Evolutionary conservation across 768 basidiomycete species (phyloP).

Genomic region (Amanita rimosa): DNA sequence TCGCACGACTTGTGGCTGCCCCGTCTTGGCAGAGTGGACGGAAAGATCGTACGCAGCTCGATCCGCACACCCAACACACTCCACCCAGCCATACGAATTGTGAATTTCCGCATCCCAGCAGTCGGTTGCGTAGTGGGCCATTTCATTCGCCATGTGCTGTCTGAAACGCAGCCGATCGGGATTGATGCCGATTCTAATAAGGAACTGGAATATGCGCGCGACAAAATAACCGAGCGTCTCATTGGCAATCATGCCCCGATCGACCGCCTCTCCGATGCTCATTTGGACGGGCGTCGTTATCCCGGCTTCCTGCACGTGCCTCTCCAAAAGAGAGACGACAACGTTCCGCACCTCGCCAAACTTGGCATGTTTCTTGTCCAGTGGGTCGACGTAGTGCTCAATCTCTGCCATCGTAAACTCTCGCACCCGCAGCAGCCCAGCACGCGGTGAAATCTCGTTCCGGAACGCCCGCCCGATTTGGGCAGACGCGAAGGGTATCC

Average conservation of each 20-base stretch:
- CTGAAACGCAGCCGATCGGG: slow-evolving; percentile 78
- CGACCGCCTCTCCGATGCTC: slow-evolving; percentile 84
- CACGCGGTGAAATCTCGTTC: slow-evolving; percentile 96
- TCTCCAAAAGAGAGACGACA: slow-evolving; percentile 67
- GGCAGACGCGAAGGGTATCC: slow-evolving; percentile 93
- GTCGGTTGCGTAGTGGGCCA: slow-evolving; percentile 98
- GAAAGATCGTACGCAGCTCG: slow-evolving; percentile 93
- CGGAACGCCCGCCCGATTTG: slow-evolving; percentile 95
- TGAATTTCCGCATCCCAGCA: slow-evolving; percentile 99
- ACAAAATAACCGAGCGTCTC: slow-evolving; percentile 97
- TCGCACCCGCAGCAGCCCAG: slow-evolving; percentile 91
- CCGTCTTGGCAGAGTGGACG: slow-evolving; percentile 80
- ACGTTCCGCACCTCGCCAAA: slow-evolving; percentile 76
- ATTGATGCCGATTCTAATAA: slow-evolving; percentile 86
- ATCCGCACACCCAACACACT: slow-evolving; percentile 98
- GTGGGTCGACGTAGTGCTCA: slow-evolving; percentile 96
- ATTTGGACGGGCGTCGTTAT: slow-evolving; percentile 51
- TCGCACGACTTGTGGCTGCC: slow-evolving; percentile 75
- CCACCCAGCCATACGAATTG: slow-evolving; percentile 87
- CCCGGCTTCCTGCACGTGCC: slow-evolving; percentile 74
- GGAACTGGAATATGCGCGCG: slow-evolving; percentile 83
- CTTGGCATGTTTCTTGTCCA: slow-evolving; percentile 77
- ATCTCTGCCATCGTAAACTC: slow-evolving; percentile 99
- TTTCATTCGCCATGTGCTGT: slow-evolving; percentile 98
- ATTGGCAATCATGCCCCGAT: slow-evolving; percentile 81